These are phyloP conservation scores for Zygnema cylindricum DNA, from an alignment of 139 green algal genomes.

Conservation along the genomic window DNA sequence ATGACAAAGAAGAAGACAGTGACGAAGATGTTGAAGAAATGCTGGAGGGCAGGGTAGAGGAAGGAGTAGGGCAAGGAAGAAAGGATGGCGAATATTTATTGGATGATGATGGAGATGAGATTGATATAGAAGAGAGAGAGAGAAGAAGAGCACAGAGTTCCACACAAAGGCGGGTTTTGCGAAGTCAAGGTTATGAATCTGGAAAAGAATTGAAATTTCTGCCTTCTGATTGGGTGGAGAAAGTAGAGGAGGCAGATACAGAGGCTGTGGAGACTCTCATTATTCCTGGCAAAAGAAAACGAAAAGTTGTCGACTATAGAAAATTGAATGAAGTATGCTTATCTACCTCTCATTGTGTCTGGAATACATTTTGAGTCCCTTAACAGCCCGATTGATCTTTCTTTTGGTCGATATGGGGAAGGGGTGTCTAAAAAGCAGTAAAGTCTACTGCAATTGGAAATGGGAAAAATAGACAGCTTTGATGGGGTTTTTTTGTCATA, in stretches of 20 bases:
- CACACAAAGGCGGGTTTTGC: neutral
- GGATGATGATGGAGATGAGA: neutral
- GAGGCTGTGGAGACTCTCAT: neutral
- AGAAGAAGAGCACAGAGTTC: neutral
- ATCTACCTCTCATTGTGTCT: neutral
- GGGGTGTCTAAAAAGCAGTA: too few species aligned
- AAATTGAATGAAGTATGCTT: constrained; percentile 20
- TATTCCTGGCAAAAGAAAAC: neutral
- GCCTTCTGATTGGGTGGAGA: neutral
- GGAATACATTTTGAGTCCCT: neutral
- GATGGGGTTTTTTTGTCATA: too few species aligned
- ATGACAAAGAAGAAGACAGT: neutral
- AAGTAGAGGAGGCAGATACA: neutral
- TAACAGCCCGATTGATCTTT: too few species aligned
- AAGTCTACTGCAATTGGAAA: too few species aligned
- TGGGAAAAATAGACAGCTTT: too few species aligned
- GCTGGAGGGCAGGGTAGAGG: neutral
- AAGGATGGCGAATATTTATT: neutral
- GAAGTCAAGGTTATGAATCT: neutral
- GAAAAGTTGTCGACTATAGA: constrained; percentile 11
- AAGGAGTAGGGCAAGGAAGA: neutral
- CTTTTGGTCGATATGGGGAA: too few species aligned
- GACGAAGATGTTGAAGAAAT: neutral
- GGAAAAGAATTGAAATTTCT: neutral
- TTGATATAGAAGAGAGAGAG: neutral